Percentiles rank a stretch among this genome's conserved stretches.
Evolutionary conservation across 352 stramenopile species (phyloP).

Genomic region (Globisporangium spiculum): DNA sequence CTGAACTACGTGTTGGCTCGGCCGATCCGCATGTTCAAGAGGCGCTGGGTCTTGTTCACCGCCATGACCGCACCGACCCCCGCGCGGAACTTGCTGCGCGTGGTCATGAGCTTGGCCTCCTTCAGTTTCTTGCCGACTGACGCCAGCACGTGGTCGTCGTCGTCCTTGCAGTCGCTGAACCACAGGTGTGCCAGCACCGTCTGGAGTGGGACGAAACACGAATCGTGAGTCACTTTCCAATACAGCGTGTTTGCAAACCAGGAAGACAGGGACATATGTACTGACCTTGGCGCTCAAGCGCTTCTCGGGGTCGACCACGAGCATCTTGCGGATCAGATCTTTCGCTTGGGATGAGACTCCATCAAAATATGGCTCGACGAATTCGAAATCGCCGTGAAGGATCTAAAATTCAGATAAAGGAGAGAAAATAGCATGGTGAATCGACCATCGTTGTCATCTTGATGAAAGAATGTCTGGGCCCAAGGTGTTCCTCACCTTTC

Average conservation of each 20-base stretch:
- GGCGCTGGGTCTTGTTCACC: constrained; percentile 74
- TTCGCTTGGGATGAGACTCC: constrained; percentile 89
- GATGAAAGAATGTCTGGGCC: neutral
- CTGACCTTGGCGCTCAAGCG: constrained; percentile 53
- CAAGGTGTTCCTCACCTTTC: constrained; percentile 36
- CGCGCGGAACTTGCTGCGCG: constrained; percentile 68
- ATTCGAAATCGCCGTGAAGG: constrained; percentile 83
- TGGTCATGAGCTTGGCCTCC: constrained; percentile 45
- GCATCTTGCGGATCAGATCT: constrained; percentile 91
- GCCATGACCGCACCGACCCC: constrained; percentile 68
- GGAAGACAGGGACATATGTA: too few species aligned
- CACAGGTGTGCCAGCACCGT: constrained; percentile 67
- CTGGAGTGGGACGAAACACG: constrained; percentile 12
- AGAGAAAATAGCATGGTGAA: neutral
- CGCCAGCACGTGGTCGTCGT: constrained; percentile 44
- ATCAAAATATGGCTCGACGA: constrained; percentile 92
- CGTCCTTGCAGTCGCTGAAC: constrained; percentile 69
- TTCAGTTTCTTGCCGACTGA: constrained; percentile 80
- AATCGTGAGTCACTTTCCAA: neutral
- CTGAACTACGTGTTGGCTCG: constrained; percentile 25
- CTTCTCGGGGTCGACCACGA: constrained; percentile 87
- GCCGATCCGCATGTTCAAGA: constrained; percentile 38
- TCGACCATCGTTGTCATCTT: neutral
- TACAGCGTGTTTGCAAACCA: neutral
- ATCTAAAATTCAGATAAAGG: constrained; percentile 31